phyloP scores from a whole-genome alignment of 2,329 filamentous ascomycete species.

The Talaromyces sp. region DNA sequence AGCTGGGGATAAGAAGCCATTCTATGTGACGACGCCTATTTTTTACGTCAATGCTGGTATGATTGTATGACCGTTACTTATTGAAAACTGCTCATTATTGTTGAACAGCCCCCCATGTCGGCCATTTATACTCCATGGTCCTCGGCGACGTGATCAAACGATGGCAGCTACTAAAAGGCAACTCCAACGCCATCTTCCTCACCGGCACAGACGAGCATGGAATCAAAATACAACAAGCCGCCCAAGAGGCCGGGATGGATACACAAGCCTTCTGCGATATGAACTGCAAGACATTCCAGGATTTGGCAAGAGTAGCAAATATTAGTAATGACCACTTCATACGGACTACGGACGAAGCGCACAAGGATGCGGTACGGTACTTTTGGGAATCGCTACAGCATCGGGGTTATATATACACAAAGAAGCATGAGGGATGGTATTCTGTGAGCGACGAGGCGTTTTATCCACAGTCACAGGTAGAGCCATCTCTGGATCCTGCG shows the following conservation, averaged over 20 bases:
- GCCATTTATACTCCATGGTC: slow-evolving; percentile 91
- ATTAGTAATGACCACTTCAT: slow-evolving; percentile 84
- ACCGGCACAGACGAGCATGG: slow-evolving; percentile 98
- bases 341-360: slow-evolving; percentile 79
- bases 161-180: slow-evolving; percentile 76
- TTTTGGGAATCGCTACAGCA: slow-evolving; percentile 82
- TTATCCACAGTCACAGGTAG: slow-evolving; percentile 74
- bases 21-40: slow-evolving; percentile 93
- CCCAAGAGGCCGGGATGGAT: slow-evolving; percentile 32
- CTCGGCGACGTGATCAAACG: slow-evolving; percentile 87
- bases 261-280: slow-evolving; percentile 86
- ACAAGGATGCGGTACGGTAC: slow-evolving; percentile 79
- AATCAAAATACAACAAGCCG: slow-evolving; percentile 62
- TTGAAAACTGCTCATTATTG: not conserved
- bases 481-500: slow-evolving; percentile 69
- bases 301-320: slow-evolving; percentile 65
- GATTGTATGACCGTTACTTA: slow-evolving; percentile 18
- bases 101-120: slow-evolving; percentile 78
- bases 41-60: slow-evolving; percentile 97
- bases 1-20: slow-evolving; percentile 63
- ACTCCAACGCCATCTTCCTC: slow-evolving; percentile 64
- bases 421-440: slow-evolving; percentile 92
- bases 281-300: slow-evolving; percentile 74
- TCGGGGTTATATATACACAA: slow-evolving; percentile 74
- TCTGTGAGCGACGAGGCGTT: slow-evolving; percentile 95